Evolutionary conservation across 805 yeast genomes (phyloP).

Genomic region (Candida bentonensis): DNA sequence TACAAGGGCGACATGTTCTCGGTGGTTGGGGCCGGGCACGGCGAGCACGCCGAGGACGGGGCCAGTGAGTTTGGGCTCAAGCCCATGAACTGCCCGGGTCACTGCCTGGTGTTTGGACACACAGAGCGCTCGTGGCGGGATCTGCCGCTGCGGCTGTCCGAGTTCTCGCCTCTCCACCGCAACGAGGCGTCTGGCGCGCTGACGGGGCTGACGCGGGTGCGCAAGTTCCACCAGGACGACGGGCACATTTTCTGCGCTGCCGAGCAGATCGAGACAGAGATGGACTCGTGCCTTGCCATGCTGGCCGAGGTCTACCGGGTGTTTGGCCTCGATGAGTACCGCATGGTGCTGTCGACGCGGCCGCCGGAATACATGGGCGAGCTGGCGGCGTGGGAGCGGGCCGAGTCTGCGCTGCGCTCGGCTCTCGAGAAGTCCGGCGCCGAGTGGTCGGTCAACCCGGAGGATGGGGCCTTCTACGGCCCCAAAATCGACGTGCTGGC

Average conservation of each 20-base stretch:
- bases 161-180: constrained; percentile 84
- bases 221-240: constrained; percentile 95
- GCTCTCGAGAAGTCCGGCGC: constrained; percentile 45
- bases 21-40: constrained; percentile 42
- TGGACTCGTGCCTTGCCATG: constrained; percentile 53
- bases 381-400: constrained; percentile 62
- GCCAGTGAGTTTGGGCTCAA: constrained; percentile 57
- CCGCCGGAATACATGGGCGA: constrained; percentile 74
- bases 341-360: constrained; percentile 68
- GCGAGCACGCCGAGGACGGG: constrained; percentile 27
- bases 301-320: constrained; percentile 60
- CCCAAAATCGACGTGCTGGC: constrained; percentile 75
- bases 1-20: constrained; percentile 90
- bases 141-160: constrained; percentile 72
- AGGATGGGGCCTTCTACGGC: constrained; percentile 82
- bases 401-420: constrained; percentile 51
- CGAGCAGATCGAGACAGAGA: constrained; percentile 65
- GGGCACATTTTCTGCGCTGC: constrained; percentile 88
- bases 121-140: constrained; percentile 75
- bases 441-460: constrained; percentile 59
- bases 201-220: constrained; percentile 81
- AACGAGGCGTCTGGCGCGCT: constrained; percentile 93
- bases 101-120: constrained; percentile 67
- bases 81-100: constrained; percentile 68
- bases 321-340: constrained; percentile 47